Evolutionary conservation across 805 yeast genomes (phyloP).

Genomic region (Zygoascus biomembranicola): DNA sequence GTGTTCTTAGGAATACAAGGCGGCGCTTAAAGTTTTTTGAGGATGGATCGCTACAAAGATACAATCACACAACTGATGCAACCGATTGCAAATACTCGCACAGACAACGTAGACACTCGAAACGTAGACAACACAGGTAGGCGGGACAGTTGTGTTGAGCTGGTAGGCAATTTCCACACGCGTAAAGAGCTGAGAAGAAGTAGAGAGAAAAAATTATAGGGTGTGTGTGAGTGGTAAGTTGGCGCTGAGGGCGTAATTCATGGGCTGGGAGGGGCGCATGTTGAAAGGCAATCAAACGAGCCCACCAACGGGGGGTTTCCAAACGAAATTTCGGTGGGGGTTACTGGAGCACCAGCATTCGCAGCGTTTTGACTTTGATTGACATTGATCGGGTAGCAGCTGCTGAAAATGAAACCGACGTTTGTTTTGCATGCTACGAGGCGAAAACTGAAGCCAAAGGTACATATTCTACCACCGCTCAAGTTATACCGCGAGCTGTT

Average conservation of each 20-base stretch:
- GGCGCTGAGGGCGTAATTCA: not conserved
- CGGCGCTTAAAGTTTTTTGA: too few species aligned
- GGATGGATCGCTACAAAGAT: too few species aligned
- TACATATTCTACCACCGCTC: constrained; percentile 64
- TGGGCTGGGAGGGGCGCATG: not conserved
- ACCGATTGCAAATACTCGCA: not conserved
- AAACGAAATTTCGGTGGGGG: too few species aligned
- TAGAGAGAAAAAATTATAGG: constrained; percentile 4
- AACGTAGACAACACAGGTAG: not conserved
- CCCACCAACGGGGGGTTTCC: too few species aligned
- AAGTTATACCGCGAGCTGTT: constrained; percentile 69
- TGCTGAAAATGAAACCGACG: not conserved
- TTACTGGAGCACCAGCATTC: too few species aligned
- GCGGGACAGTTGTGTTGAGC: not conserved
- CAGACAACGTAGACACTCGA: not conserved
- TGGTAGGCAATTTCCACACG: not conserved
- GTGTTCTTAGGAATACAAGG: too few species aligned
- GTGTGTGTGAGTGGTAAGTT: constrained; percentile 2
- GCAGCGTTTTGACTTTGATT: too few species aligned
- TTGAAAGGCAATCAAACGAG: too few species aligned
- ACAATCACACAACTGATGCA: not conserved
- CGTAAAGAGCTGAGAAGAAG: constrained; percentile 6
- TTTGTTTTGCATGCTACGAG: constrained; percentile 10
- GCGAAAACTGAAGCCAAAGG: constrained; percentile 9
- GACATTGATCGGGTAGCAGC: too few species aligned